Percentiles rank a stretch among this genome's conserved stretches.
These are phyloP conservation scores for Scalesia atractyloides DNA, from an alignment of 129 eudicot species.

Conservation along the genomic window DNA sequence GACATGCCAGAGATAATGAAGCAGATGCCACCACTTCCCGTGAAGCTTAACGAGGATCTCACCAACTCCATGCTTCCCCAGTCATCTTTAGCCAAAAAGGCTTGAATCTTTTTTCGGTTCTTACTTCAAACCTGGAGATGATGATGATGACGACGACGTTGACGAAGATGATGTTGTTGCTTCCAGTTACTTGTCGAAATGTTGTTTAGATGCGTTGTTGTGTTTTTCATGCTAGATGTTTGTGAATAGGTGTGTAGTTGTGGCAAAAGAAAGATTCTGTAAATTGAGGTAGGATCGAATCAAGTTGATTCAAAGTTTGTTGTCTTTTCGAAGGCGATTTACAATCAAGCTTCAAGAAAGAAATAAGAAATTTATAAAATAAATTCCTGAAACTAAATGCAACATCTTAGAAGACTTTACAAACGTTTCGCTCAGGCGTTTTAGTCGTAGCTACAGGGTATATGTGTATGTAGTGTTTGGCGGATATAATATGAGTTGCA, in stretches of 20 bases:
- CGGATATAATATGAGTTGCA: no score
- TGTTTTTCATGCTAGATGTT: slow-evolving; percentile 26
- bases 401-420: no score
- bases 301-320: slow-evolving; percentile 24
- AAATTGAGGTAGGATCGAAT: slow-evolving; percentile 39
- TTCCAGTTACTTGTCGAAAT: slow-evolving; percentile 26
- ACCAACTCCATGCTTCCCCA: slow-evolving; percentile 68
- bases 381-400: background rate
- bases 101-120: slow-evolving; percentile 29
- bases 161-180: background rate
- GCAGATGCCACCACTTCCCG: slow-evolving; percentile 97
- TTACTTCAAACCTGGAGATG: slow-evolving; percentile 28
- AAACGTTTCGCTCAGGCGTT: no score
- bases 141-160: background rate
- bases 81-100: slow-evolving; percentile 54
- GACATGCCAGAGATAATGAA: slow-evolving; percentile 87
- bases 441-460: no score
- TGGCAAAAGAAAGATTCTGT: slow-evolving; percentile 38
- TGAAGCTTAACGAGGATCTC: slow-evolving; percentile 91
- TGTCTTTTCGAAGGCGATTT: background rate
- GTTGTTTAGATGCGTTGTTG: slow-evolving; percentile 21
- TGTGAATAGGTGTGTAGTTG: slow-evolving; percentile 40
- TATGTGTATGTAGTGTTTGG: no score
- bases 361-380: background rate
- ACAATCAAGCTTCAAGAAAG: background rate